Conservation (phyloP, 805 yeast genomes). For the Lachancea thermotolerans region DNA sequence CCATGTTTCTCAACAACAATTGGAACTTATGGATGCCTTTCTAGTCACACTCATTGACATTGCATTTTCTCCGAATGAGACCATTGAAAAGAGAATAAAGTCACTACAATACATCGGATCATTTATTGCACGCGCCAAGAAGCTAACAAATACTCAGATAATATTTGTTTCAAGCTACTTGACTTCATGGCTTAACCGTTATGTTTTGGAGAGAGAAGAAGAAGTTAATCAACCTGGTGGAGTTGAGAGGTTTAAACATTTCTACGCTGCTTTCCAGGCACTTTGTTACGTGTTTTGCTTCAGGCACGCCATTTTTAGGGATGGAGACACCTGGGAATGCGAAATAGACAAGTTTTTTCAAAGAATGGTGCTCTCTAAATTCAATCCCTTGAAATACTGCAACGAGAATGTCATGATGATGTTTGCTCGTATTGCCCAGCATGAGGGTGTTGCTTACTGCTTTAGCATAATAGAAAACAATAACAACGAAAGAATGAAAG, state of each 20-base stretch:
- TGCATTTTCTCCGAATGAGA: constrained; percentile 64
- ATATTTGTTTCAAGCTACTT: constrained; percentile 76
- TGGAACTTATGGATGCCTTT: constrained; percentile 78
- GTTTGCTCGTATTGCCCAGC: constrained; percentile 88
- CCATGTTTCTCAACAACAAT: constrained; percentile 71
- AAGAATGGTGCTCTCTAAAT: constrained; percentile 74
- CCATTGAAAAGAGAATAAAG: constrained; percentile 70
- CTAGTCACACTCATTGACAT: constrained; percentile 75
- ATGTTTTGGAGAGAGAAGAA: constrained; percentile 73
- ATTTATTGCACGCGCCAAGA: constrained; percentile 79
- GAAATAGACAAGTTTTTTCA: constrained; percentile 81
- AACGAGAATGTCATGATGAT: constrained; percentile 89
- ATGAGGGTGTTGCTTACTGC: constrained; percentile 85
- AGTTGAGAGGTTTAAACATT: constrained; percentile 87
- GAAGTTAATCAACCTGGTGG: constrained; percentile 65
- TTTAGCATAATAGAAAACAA: constrained; percentile 89
- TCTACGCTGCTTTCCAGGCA: constrained; percentile 88
- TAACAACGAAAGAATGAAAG: constrained; percentile 44
- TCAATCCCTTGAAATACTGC: constrained; percentile 89
- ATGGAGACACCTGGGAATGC: constrained; percentile 60
- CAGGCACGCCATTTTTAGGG: constrained; percentile 56
- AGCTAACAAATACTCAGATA: constrained; percentile 63
- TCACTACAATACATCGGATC: constrained; percentile 90
- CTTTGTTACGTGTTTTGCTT: constrained; percentile 88
- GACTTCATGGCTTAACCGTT: constrained; percentile 76